Evolutionary conservation across 1,284 basidiomycete genomes (phyloP), one percentile per base, ranked within the genome.

Genomic region (Leccinum subrobustum): DNA sequence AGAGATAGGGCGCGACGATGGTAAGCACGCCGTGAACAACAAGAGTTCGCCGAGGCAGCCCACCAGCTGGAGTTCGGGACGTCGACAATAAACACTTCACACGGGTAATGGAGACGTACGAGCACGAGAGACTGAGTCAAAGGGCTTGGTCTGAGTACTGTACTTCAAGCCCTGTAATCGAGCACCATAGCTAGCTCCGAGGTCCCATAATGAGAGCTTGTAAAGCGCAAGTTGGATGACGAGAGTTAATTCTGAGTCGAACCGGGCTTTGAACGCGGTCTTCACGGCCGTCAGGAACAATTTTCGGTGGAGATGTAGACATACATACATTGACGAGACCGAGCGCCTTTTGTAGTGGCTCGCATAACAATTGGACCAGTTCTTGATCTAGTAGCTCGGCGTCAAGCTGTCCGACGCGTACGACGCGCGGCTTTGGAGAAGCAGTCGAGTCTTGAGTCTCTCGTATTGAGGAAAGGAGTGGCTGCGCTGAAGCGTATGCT

Each of bases 331-430:
- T 84, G 54, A 92, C 78, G 16, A 87, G 76, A 51, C 81, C 78
- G n/a, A 98, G 74, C 1, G 94, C 87, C 64, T 86, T 88, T 63
- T 81, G 81, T 51, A 98, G 75, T n/a, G 94, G 94, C 59, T 93
- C 92, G 66, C 87, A 86, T 18, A 99, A 82, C 63, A 98, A 79
- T 27, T 88, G 83, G 18, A 91, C 85, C 16, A 99, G 84, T 66
- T 98, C 95, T 62, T 89, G 86, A 77, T 99, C 97, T 52, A 99
- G 84, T 31, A 96, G 81, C 68, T 95, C 91, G 1, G 96, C 89
- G 75, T 99, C 97, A 53, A 98, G 85, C 76, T 98, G 94, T 27
- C 91, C 91, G 47, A 98, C 95, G 56, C 96, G 89, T 33, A 88
- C 81, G 6, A 89, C 79, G 23, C 88, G 80, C 29, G 81, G 73